Conservation (phyloP, 169 alveolate genomes). For the Cryptosporidium sp. region DNA sequence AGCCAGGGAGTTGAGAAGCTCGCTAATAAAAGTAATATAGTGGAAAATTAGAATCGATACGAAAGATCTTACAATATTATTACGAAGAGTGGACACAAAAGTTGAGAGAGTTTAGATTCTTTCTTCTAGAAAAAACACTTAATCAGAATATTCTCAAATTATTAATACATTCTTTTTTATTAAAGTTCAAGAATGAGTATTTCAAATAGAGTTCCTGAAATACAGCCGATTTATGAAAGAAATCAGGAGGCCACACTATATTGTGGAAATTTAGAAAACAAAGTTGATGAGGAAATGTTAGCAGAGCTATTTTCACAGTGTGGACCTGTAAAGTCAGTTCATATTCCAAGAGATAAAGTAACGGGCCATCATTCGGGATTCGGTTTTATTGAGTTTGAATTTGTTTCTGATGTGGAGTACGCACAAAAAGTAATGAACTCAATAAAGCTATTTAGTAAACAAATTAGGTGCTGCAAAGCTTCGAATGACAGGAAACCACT, state of each 20-base stretch:
- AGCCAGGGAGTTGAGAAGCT: neutral
- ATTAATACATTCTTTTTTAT: too few relatives aligned
- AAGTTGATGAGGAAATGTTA: conserved; percentile 95
- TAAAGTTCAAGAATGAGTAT: conserved; percentile 2
- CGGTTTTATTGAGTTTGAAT: conserved; percentile 98
- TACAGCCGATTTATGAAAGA: conserved; percentile 88
- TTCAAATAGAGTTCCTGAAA: conserved; percentile 77
- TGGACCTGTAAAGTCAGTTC: conserved; percentile 96
- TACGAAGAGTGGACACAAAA: neutral
- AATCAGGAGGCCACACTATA: conserved; percentile 93
- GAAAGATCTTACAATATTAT: neutral
- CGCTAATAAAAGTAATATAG: neutral
- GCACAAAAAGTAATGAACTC: conserved; percentile 97
- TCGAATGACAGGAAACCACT: conserved; percentile 95
- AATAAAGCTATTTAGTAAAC: conserved; percentile 96
- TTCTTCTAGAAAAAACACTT: too few relatives aligned
- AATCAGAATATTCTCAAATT: too few relatives aligned
- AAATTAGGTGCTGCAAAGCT: conserved; percentile 97
- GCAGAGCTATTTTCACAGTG: conserved; percentile 98
- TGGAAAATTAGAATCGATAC: neutral
- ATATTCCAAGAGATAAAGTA: conserved; percentile 96
- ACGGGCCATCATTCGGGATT: conserved; percentile 87
- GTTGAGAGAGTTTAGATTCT: neutral
- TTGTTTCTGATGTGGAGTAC: conserved; percentile 97
- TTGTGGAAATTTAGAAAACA: conserved; percentile 94